These are phyloP conservation scores for Didymella segeticola DNA, from an alignment of 2,329 filamentous ascomycete species.

Conservation along the genomic window DNA sequence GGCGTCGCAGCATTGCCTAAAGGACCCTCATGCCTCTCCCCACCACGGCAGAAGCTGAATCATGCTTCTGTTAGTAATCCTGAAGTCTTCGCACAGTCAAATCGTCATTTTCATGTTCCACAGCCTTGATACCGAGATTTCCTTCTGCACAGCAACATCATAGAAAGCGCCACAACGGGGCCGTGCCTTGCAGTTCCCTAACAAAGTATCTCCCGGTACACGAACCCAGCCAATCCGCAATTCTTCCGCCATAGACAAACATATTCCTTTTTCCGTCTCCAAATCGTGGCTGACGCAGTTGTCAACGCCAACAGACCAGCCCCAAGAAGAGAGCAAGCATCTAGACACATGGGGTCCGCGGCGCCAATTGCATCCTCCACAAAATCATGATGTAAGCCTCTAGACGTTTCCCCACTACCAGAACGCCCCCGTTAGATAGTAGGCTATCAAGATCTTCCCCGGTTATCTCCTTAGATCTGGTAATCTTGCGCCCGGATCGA, in stretches of 20 bases:
- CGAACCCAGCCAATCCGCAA: background rate
- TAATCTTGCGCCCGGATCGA: background rate
- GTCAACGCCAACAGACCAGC: background rate
- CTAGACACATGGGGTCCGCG: conserved; percentile 8
- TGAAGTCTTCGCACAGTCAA: background rate
- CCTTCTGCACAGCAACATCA: background rate
- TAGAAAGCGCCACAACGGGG: background rate
- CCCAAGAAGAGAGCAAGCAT: conserved; percentile 9
- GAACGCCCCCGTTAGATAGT: background rate
- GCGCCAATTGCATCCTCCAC: background rate
- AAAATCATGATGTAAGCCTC: conserved; percentile 7
- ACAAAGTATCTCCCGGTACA: background rate
- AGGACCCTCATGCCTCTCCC: background rate
- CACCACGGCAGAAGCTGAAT: background rate
- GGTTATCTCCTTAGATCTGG: conserved; percentile 5
- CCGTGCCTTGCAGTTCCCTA: background rate
- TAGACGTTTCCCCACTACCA: background rate
- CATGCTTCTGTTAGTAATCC: background rate
- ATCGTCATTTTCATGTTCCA: background rate
- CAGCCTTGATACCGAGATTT: background rate
- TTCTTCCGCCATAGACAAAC: background rate
- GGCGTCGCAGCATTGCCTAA: conserved; percentile 1
- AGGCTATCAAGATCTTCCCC: background rate
- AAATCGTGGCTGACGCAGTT: conserved; percentile 1
- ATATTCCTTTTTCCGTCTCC: background rate